phyloP scores from a whole-genome alignment of 169 alveolate genomes.

The Plasmodium falciparum region DNA sequence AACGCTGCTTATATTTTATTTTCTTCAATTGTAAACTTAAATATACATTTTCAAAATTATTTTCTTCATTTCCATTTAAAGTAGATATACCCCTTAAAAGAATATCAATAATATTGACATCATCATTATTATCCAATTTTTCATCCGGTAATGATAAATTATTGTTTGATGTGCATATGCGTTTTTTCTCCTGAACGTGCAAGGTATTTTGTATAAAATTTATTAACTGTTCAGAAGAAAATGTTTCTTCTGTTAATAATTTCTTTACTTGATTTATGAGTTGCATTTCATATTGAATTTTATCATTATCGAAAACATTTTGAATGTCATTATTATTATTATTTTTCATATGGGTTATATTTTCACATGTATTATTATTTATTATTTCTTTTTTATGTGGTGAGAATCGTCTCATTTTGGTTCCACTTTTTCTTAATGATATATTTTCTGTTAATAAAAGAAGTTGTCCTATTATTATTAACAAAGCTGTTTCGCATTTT shows the following conservation, averaged over 20 bases:
- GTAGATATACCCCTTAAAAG: conserved; percentile 33
- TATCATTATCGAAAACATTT: not conserved
- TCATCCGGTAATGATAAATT: not conserved
- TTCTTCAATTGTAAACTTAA: conserved; percentile 69
- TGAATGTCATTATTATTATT: not conserved
- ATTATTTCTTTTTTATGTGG: not conserved
- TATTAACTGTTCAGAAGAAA: conserved; percentile 26
- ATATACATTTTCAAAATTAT: conserved; percentile 29
- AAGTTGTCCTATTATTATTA: conserved; percentile 56
- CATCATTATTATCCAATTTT: conserved; percentile 7
- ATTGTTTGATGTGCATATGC: not conserved
- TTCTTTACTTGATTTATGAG: conserved; percentile 24
- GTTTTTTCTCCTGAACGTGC: not conserved
- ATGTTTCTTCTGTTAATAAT: conserved; percentile 13
- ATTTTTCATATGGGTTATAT: not conserved
- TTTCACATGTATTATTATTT: not conserved
- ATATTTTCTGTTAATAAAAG: conserved; percentile 64
- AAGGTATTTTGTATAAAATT: conserved; percentile 13
- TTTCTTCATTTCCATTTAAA: conserved; percentile 6
- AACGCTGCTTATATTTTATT: conserved; percentile 57
- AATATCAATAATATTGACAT: not conserved
- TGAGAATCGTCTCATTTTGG: conserved; percentile 46
- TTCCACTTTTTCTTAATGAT: conserved; percentile 51
- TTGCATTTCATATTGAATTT: conserved; percentile 8
- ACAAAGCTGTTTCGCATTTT: conserved; percentile 75